These are phyloP conservation scores for Pestalotiopsis sp. DNA, from an alignment of 2,329 filamentous ascomycete genomes.

Conservation along the genomic window DNA sequence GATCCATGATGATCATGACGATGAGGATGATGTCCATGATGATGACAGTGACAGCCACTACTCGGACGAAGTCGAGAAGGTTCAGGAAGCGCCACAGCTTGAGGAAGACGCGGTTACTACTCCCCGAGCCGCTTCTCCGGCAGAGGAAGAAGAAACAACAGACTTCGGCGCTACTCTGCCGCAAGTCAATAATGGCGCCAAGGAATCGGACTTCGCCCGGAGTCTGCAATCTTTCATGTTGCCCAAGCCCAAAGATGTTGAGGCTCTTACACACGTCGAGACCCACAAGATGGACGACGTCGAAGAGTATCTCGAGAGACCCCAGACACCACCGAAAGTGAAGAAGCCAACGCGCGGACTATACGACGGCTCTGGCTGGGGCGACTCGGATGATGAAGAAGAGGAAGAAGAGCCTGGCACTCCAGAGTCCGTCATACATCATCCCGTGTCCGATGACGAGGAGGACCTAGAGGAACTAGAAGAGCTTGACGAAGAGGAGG, in stretches of 20 bases:
- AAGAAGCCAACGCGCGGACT: conserved; percentile 55
- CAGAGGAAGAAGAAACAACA: conserved; percentile 27
- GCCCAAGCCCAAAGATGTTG: conserved; percentile 39
- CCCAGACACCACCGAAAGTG: conserved; percentile 50
- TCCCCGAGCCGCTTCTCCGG: conserved; percentile 48
- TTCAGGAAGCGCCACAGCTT: conserved; percentile 23
- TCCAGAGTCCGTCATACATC: conserved; percentile 88
- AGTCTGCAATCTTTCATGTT: conserved; percentile 51
- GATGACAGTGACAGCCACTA: conserved; percentile 59
- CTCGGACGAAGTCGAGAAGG: conserved; percentile 40
- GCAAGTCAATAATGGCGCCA: conserved; percentile 35
- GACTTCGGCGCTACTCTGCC: conserved; percentile 39
- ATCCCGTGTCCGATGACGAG: conserved; percentile 56
- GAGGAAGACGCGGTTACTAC: conserved; percentile 51
- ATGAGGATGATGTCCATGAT: conserved; percentile 37
- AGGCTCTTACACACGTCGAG: conserved; percentile 32
- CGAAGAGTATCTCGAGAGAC: conserved; percentile 40
- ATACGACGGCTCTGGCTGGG: conserved; percentile 40
- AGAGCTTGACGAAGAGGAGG: conserved; percentile 31
- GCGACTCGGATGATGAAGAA: conserved; percentile 56
- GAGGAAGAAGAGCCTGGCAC: conserved; percentile 65
- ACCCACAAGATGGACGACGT: conserved; percentile 37
- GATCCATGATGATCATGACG: too few species aligned
- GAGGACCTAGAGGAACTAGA: conserved; percentile 31
- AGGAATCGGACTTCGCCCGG: conserved; percentile 41